These are phyloP conservation scores for Microcera coccophila DNA, from an alignment of 2,329 filamentous ascomycete genomes.

Conservation along the genomic window DNA sequence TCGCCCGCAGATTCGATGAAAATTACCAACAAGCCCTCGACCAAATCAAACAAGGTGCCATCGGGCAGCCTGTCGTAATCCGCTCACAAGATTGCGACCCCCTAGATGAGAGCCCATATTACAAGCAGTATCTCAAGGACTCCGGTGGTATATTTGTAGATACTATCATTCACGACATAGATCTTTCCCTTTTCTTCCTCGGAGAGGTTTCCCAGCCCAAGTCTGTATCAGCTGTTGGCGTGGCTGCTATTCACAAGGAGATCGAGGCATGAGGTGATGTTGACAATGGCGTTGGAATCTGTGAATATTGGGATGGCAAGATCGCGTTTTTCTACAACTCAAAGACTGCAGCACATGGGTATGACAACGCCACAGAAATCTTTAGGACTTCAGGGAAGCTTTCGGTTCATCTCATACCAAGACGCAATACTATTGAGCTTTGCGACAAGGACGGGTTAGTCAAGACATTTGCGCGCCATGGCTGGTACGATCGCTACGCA, in stretches of 20 bases:
- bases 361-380: slow-evolving; percentile 1
- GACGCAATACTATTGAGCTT: background rate
- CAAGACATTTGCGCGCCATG: background rate
- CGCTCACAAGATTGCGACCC: background rate
- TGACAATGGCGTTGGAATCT: background rate
- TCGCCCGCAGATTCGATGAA: background rate
- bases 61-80: background rate
- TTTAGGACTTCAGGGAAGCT: background rate
- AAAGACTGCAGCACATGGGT: background rate
- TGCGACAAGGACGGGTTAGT: background rate
- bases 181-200: background rate
- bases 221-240: background rate
- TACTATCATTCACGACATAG: slow-evolving; percentile 1
- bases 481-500: background rate
- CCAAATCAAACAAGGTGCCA: background rate
- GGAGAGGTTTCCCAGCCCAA: background rate
- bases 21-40: slow-evolving; percentile 1
- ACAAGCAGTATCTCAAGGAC: background rate
- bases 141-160: slow-evolving; percentile 1
- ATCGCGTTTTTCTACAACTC: slow-evolving; percentile 2
- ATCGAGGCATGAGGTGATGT: background rate
- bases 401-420: background rate
- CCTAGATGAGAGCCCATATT: background rate
- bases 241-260: background rate
- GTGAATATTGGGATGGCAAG: slow-evolving; percentile 3